Evolutionary conservation across 805 yeast genomes (phyloP).

Genomic region (Sporopachydermia lactativora): DNA sequence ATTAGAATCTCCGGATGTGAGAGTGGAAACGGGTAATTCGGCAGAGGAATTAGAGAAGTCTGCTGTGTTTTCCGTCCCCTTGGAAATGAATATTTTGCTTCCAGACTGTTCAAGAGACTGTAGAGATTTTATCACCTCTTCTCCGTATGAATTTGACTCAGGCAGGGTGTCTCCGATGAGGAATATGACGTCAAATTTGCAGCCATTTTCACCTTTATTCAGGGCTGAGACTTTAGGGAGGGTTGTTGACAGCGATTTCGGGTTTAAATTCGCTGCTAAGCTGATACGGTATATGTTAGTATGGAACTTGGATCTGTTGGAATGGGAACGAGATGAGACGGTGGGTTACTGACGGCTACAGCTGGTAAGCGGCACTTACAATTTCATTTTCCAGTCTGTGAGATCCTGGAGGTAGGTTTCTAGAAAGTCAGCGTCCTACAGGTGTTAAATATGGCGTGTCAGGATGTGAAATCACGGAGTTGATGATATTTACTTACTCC

Average conservation of each 20-base stretch:
- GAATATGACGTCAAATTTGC: neutral
- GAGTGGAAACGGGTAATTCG: neutral
- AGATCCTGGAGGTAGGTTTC: too few species aligned
- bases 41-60: neutral
- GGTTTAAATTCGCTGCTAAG: neutral
- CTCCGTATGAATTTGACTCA: neutral
- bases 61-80: neutral
- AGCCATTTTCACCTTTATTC: neutral
- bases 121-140: neutral
- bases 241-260: neutral
- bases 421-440: too few species aligned
- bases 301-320: too few species aligned
- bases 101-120: neutral
- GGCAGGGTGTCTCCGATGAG: slow-evolving; percentile 3
- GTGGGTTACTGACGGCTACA: too few species aligned
- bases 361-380: too few species aligned
- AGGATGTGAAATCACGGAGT: too few species aligned
- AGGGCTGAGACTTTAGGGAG: neutral
- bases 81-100: neutral
- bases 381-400: too few species aligned
- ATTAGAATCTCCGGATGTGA: neutral
- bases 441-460: too few species aligned
- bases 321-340: too few species aligned
- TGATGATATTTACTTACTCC: too few species aligned
- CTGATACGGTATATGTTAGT: too few species aligned